Percentiles rank a stretch among this genome's conserved stretches.
phyloP scores from a whole-genome alignment of 106 monocot species.

The Dendrobium chrysotoxum region DNA sequence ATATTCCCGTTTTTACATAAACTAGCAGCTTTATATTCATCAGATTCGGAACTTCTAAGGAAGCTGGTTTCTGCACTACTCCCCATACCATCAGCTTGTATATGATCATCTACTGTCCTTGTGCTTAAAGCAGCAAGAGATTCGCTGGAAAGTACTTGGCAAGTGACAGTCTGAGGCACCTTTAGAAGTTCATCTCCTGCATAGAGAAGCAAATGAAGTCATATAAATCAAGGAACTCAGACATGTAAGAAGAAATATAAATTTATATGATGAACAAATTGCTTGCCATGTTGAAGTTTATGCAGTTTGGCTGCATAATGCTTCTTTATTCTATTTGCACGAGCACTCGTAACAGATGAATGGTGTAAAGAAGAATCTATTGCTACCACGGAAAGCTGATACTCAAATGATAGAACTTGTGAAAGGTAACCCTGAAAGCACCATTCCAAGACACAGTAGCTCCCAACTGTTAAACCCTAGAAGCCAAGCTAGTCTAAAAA shows the following conservation, averaged over 20 bases:
- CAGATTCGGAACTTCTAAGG: conserved; percentile 1
- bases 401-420: conserved; percentile 81
- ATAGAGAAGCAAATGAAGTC: conserved; percentile 12
- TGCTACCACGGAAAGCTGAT: conserved; percentile 76
- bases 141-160: conserved; percentile 71
- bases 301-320: conserved; percentile 68
- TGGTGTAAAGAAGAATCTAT: conserved; percentile 97
- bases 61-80: not conserved
- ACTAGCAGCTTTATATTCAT: conserved; percentile 2
- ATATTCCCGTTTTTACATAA: not conserved
- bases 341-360: conserved; percentile 69
- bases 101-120: conserved; percentile 5
- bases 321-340: conserved; percentile 86
- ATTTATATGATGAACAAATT: not conserved
- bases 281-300: conserved; percentile 35
- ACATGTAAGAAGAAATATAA: conserved; percentile 3
- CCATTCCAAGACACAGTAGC: conserved; percentile 5
- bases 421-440: conserved; percentile 86
- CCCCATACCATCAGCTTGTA: conserved; percentile 9
- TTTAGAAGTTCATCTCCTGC: conserved; percentile 35
- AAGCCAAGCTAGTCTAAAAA: not conserved
- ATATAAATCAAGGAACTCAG: not conserved
- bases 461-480: not conserved
- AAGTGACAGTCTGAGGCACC: conserved; percentile 72
- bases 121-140: conserved; percentile 42